Evolutionary conservation across 148 eudicot genomes (phyloP).

Genomic region (Chenopodium berlandieri): DNA sequence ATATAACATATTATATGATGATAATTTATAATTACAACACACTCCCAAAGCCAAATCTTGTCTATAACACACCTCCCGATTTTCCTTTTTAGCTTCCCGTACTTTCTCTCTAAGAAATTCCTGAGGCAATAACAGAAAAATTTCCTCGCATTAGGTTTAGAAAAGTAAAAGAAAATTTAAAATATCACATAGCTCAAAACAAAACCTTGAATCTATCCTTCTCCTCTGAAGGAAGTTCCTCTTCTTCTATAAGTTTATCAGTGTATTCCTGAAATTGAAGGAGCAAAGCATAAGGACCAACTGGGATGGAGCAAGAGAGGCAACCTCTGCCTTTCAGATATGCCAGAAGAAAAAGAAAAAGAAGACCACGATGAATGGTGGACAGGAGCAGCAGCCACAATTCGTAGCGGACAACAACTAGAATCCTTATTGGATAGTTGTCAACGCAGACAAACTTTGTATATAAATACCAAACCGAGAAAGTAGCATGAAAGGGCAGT

Average conservation of each 20-base stretch:
- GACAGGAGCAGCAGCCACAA: too few species aligned
- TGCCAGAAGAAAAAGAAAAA: too few species aligned
- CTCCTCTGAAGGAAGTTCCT: conserved; percentile 66
- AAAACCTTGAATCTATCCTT: conserved; percentile 78
- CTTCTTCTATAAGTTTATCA: conserved; percentile 66
- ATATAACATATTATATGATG: background rate
- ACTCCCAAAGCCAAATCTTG: background rate
- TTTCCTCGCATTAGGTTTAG: background rate
- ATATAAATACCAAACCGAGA: too few species aligned
- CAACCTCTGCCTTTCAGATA: too few species aligned
- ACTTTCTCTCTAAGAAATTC: conserved; percentile 79
- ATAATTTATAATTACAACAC: background rate
- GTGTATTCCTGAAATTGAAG: conserved; percentile 65
- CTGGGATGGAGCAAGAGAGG: too few species aligned
- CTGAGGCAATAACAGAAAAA: conserved; percentile 33
- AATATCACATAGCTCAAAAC: background rate
- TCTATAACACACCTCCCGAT: conserved; percentile 65
- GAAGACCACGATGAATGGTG: too few species aligned
- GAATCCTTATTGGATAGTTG: too few species aligned
- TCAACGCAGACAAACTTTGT: too few species aligned
- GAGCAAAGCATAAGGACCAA: background rate
- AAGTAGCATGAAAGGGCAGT: too few species aligned
- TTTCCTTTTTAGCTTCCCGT: conserved; percentile 69
- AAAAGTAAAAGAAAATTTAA: background rate
- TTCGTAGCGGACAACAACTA: too few species aligned